A percentile compares a stretch with the other conserved stretches of the same genome.
These are phyloP conservation scores for Ceratocystis papillata DNA, from an alignment of 2,329 filamentous ascomycete genomes.

Conservation along the genomic window DNA sequence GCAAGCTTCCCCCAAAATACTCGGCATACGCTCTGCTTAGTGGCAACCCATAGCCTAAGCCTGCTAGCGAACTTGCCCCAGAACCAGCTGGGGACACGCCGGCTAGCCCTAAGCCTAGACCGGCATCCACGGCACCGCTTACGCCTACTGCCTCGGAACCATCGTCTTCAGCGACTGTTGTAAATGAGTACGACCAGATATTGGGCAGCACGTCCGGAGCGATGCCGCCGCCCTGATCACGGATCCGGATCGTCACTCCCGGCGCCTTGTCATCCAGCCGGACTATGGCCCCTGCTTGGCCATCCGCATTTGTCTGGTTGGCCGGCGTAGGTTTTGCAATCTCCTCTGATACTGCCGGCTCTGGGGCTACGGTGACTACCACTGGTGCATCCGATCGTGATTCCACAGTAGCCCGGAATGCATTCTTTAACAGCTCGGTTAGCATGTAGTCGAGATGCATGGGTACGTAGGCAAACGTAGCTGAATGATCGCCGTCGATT, in stretches of 20 bases:
- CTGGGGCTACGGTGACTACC: constrained; percentile 80
- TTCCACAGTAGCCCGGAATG: constrained; percentile 87
- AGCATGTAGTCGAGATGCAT: constrained; percentile 97
- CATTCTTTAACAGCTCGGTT: constrained; percentile 92
- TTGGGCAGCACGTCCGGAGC: constrained; percentile 69
- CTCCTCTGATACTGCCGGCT: constrained; percentile 32
- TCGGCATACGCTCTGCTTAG: constrained; percentile 89
- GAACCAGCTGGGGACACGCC: constrained; percentile 36
- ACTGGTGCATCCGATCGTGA: constrained; percentile 66
- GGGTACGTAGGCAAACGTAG: constrained; percentile 86
- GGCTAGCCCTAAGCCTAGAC: constrained; percentile 49
- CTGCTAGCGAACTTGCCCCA: constrained; percentile 75
- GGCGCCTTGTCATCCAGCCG: constrained; percentile 57
- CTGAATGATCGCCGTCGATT: constrained; percentile 74
- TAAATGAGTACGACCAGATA: constrained; percentile 97
- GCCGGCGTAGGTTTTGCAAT: no score
- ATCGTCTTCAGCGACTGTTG: constrained; percentile 66
- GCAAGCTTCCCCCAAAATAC: constrained; percentile 93
- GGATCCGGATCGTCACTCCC: constrained; percentile 87
- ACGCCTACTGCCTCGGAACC: constrained; percentile 22
- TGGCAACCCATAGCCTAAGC: constrained; percentile 84
- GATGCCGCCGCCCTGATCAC: constrained; percentile 91
- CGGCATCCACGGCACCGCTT: constrained; percentile 43
- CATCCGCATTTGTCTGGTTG: not conserved
- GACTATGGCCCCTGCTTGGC: constrained; percentile 34